Evolutionary conservation across 2,329 filamentous ascomycete species (phyloP).

Genomic region (Cadophora sp.): DNA sequence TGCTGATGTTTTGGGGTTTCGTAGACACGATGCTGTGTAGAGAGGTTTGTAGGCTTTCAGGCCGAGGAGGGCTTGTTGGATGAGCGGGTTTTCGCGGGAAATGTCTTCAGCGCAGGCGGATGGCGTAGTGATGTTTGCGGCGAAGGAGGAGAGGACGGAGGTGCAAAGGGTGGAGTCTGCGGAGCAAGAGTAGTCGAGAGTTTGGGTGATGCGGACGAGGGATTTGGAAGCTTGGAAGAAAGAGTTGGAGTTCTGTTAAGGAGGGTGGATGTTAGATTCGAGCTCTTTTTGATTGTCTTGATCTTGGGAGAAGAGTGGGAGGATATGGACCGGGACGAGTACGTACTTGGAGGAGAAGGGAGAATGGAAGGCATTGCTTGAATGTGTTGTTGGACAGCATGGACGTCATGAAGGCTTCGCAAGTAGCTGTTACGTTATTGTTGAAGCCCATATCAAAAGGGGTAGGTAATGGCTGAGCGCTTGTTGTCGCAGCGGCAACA

Average conservation of each 20-base stretch:
- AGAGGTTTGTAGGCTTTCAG: conserved; percentile 79
- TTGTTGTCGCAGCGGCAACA: conserved; percentile 33
- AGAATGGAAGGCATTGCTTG: conserved; percentile 77
- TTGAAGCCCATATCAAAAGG: conserved; percentile 72
- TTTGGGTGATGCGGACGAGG: conserved; percentile 73
- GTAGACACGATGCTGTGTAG: conserved; percentile 82
- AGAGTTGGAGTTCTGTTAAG: conserved; percentile 73
- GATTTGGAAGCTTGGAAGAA: conserved; percentile 84
- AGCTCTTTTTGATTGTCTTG: neutral
- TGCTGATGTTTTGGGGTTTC: conserved; percentile 65
- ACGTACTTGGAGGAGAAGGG: conserved; percentile 77
- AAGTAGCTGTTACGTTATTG: conserved; percentile 61
- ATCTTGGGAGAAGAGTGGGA: too few species aligned
- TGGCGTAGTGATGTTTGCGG: conserved; percentile 65
- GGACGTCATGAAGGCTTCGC: conserved; percentile 39
- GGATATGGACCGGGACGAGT: neutral
- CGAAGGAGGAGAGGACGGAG: conserved; percentile 67
- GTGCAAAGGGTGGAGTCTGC: conserved; percentile 72
- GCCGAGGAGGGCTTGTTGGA: conserved; percentile 77
- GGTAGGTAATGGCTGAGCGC: conserved; percentile 58
- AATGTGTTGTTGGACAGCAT: conserved; percentile 43
- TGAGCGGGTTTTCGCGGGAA: conserved; percentile 68
- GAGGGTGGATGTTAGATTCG: conserved; percentile 15
- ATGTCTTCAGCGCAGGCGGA: conserved; percentile 77
- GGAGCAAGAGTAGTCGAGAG: conserved; percentile 79